A percentile compares a stretch with the other conserved stretches of the same genome.
phyloP scores from a whole-genome alignment of 495 filamentous ascomycete genomes.

The Xylaria castorea region DNA sequence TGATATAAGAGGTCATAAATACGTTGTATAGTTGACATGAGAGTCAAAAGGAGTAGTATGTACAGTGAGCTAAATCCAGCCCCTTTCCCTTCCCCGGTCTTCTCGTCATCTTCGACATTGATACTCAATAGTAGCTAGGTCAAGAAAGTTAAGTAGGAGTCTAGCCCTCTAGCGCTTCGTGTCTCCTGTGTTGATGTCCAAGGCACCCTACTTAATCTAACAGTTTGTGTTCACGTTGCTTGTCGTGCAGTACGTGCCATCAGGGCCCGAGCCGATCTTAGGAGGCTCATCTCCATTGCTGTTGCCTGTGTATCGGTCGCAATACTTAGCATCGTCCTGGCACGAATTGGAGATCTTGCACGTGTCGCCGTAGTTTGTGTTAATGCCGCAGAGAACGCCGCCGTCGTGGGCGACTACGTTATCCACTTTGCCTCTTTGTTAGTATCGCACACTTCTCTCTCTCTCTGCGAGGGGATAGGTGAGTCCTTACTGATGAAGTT shows the following conservation, averaged over 20 bases:
- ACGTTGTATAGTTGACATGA: neutral
- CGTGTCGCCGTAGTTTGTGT: conserved; percentile 58
- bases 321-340: conserved; percentile 21
- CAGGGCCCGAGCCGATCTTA: conserved; percentile 38
- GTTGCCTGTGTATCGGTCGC: conserved; percentile 33
- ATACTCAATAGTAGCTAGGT: neutral
- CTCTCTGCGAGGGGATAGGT: neutral
- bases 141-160: neutral
- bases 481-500: conserved; percentile 41
- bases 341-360: conserved; percentile 39
- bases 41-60: neutral
- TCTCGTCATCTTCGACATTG: neutral
- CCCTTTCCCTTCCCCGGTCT: neutral
- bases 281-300: conserved; percentile 37
- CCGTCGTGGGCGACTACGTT: conserved; percentile 43
- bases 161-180: neutral
- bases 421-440: conserved; percentile 41
- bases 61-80: neutral
- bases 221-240: neutral
- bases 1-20: neutral
- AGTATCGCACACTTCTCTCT: conserved; percentile 22
- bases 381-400: conserved; percentile 50
- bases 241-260: conserved; percentile 30
- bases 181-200: neutral
- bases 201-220: neutral